Base-by-base conservation (phyloP, 208 protist species). In the Wallacemonas sp. region DNA sequence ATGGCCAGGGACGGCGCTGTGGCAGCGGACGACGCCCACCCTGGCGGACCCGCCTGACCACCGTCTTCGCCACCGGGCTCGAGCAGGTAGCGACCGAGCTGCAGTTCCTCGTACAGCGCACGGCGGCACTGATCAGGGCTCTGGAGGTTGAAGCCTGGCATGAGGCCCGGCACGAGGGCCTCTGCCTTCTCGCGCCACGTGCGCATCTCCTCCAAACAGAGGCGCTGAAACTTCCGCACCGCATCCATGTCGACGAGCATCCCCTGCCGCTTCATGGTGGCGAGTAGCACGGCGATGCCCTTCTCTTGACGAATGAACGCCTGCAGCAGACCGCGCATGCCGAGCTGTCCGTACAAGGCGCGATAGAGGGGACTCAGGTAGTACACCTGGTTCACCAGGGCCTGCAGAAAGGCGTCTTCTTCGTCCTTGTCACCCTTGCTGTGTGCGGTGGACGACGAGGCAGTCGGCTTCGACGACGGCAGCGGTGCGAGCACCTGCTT, bases 291-390 rank as follows among this genome's bases (percentile, higher is more conserved):
- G 10, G 91, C 69, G 20, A 91, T 81, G 28, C 85, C 86, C 72
- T 94, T 96, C 49, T 96, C 87, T 63, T 94, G 87, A 12, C 87
- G 82, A 46, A 96, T 54, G 61, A 96, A 96, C 3, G 86, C 76
- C 55, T 91, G 91, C 61, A 96, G 74, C 20, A 96, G 78, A 5
- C 86, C 86, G 64, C 81, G 77, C 29, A 81, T 72, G 44, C 88
- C 91, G 36, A 96, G 79, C 23, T 82, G 73, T 5, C 87, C 84
- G 74, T 94, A 94, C 25, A 96, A 81, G 33, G 71, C 68, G 61
- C 83, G 78, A 65, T 94, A 96, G 32, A 96, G 76, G 4, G 86
- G 84, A 26, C 71, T 78, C 46, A 93, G 77, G 67, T 82, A 87
- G 69, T 82, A 89, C 18, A 93, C 82, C n/a, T 90, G 76, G 57